Base-by-base conservation (phyloP, 2,329 filamentous ascomycete genomes). In the Cladophialophora bantiana region DNA sequence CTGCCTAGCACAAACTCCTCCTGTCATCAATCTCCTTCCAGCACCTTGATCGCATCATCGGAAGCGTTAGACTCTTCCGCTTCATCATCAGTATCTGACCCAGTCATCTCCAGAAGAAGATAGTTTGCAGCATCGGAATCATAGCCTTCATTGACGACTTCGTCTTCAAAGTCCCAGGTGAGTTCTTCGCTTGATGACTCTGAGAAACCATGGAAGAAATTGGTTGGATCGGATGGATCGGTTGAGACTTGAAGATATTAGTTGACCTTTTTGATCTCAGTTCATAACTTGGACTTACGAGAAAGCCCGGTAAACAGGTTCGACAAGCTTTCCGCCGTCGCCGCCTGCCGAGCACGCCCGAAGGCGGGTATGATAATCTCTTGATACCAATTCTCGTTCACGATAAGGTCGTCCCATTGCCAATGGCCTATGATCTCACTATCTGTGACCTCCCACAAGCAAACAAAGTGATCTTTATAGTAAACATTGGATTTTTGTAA, bases 361-460 rank as follows among this genome's bases (percentile, higher is more conserved):
- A 68, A 69, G 64, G 67, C 67, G 20, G 67, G 67, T 9, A 69
- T 52, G 42, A 69, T 64, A 52, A 69, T 68, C 10, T 68, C 57
- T 48, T 69, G n/a, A 68, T 68, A 64, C 67, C 67, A 69, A 34
- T 69, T 62, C 42, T 59, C 26, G 64, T 64, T 57, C 42, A n/a
- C 31, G 35, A 45, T 32, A 64, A 69, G 62, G 54, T 45, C 68
- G 6, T 69, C 31, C 48, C 58, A 70, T 57, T 52, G 26, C 68
- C 67, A 70, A 36, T 57, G 20, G 36, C 68, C 64, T 34, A 69
- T 38, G 34, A 70, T 58, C 64, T 70, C 67, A 31, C 20, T 50
- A 31, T 60, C 45, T 53, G 68, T 53, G 59, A 70, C 68, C 62
- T 69, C 62, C 68, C 67, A 70, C 56, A 70, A 56, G 66, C 67